A percentile compares a stretch with the other conserved stretches of the same genome.
Conservation (phyloP, 2,329 filamentous ascomycete species). For the Hypoxylon sp. region DNA sequence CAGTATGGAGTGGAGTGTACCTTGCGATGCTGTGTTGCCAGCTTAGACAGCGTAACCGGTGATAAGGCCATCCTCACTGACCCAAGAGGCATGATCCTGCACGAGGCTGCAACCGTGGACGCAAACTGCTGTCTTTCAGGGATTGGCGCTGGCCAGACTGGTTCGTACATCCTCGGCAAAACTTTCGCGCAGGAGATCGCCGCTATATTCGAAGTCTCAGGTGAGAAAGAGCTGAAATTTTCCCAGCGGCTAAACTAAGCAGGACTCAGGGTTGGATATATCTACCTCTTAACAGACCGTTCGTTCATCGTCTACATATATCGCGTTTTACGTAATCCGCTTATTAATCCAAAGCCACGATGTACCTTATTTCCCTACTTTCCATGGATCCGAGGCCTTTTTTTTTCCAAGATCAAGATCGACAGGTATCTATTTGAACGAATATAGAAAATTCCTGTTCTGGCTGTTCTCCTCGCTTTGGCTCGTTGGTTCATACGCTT, state of each 20-base stretch:
- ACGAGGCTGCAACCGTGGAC: slow-evolving; percentile 44
- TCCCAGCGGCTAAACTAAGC: slow-evolving; percentile 45
- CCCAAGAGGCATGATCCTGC: slow-evolving; percentile 51
- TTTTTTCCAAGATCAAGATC: neutral
- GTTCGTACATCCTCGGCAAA: slow-evolving; percentile 45
- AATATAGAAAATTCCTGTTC: too few species aligned
- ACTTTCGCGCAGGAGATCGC: slow-evolving; percentile 48
- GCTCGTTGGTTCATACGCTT: neutral
- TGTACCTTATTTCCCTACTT: too few species aligned
- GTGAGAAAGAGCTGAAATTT: slow-evolving; percentile 52
- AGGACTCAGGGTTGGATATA: neutral
- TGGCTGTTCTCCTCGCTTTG: too few species aligned
- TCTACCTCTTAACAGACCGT: too few species aligned
- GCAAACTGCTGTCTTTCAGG: slow-evolving; percentile 48
- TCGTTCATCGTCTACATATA: too few species aligned
- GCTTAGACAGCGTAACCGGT: slow-evolving; percentile 50
- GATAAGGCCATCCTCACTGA: slow-evolving; percentile 50
- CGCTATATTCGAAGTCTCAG: slow-evolving; percentile 49
- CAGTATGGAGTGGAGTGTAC: slow-evolving; percentile 44
- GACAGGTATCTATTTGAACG: neutral
- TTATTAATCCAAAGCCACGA: neutral
- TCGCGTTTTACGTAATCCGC: too few species aligned
- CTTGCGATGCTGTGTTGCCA: slow-evolving; percentile 50
- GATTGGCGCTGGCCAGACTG: slow-evolving; percentile 39
- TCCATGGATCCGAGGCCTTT: too few species aligned